Base-by-base conservation (phyloP, 2,329 filamentous ascomycete species). In the Beauveria brongniartii region DNA sequence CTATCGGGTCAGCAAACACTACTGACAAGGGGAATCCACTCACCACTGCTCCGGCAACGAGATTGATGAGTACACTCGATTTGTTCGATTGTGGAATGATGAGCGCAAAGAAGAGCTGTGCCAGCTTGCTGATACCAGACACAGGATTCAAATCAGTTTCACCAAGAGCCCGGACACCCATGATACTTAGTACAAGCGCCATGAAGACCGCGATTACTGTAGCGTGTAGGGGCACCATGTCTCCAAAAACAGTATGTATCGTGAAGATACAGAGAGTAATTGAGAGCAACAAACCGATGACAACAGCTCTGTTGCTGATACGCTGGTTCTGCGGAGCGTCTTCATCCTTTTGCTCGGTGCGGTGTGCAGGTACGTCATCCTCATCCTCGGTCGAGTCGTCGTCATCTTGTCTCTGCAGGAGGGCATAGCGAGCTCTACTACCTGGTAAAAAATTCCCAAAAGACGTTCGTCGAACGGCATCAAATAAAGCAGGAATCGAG, bases 101-200 rank as follows among this genome's bases (percentile, higher is more conserved):
- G 55, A 96, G 77, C 3, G 94, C 94, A 73, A 99, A 97, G 70
- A 97, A 88, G 3, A 99, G 84, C 73, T 99, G 94, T 0, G 94
- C 96, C 3, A 99, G 82, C 77, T 99, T 99, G 71, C 89, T 93
- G 73, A 97, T 99, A 40, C 94, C 94, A 1, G 91, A 96, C 2
- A 97, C 94, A 0, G 94, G 94, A 70, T 97, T 97, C 10, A 99
- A 80, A 69, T 99, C 94, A 5, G 94, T 97, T 77, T 97, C 85
- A 10, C 86, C 86, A 0, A 89, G 74, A 1, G 86, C 86, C 37
- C 86, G 76, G 12, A 89, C 86, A 3, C 86, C 86, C 85, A 89
- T 89, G 59, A 94, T 87, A 61, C 89, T 90, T 20, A 86, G 81
- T 1, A 92, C 67, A 26, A 99, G 83, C 0, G 94, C 91, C 72